Percentiles rank a stretch among this genome's conserved stretches.
phyloP scores from a whole-genome alignment of 2,329 filamentous ascomycete genomes.

The Fusarium buharicum region DNA sequence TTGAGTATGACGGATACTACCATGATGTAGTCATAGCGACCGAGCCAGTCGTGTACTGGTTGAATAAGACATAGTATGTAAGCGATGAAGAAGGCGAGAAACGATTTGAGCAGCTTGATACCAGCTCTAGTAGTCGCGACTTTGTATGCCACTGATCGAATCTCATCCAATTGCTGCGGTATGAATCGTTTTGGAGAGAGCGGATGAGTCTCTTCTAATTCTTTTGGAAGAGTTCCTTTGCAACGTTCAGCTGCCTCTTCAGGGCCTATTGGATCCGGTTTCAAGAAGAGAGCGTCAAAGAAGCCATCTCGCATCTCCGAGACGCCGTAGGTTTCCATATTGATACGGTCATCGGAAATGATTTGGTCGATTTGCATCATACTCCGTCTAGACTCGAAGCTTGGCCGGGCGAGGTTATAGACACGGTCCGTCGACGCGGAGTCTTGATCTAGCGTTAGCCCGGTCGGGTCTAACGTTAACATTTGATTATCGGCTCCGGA shows the following conservation, averaged over 20 bases:
- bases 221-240: slow-evolving; percentile 57
- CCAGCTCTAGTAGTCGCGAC: slow-evolving; percentile 62
- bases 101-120: slow-evolving; percentile 63
- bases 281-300: slow-evolving; percentile 61
- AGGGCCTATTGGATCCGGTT: slow-evolving; percentile 52
- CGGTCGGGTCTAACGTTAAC: slow-evolving; percentile 40
- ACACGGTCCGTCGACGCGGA: slow-evolving; percentile 22
- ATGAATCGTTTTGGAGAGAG: slow-evolving; percentile 60
- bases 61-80: slow-evolving; percentile 67
- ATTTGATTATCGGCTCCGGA: slow-evolving; percentile 20
- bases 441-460: slow-evolving; percentile 25
- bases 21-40: slow-evolving; percentile 65
- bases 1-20: slow-evolving; percentile 67
- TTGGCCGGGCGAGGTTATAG: slow-evolving; percentile 30
- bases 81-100: slow-evolving; percentile 65
- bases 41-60: slow-evolving; percentile 59
- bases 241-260: slow-evolving; percentile 55
- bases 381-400: slow-evolving; percentile 45
- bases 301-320: slow-evolving; percentile 58
- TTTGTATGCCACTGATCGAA: slow-evolving; percentile 52
- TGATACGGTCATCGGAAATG: slow-evolving; percentile 49
- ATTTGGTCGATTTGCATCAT: slow-evolving; percentile 51
- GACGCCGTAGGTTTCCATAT: slow-evolving; percentile 56
- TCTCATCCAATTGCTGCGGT: slow-evolving; percentile 58
- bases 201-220: slow-evolving; percentile 59